Evolutionary conservation across 2,329 filamentous ascomycete genomes (phyloP).

Genomic region (Neofusicoccum parvum): DNA sequence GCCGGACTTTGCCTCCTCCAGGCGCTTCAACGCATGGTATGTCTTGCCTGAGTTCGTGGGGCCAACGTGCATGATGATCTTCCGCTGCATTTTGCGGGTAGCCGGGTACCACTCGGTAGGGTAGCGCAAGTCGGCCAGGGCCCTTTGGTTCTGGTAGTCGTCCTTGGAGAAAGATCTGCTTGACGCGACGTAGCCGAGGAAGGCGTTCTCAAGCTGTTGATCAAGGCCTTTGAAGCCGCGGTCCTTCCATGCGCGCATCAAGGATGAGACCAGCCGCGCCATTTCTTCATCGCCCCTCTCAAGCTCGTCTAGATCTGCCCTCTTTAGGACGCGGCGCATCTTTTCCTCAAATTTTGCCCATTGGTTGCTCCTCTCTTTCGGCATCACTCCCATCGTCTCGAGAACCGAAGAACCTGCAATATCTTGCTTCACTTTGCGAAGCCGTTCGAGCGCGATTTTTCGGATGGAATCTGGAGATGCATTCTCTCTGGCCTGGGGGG

Average conservation of each 20-base stretch:
- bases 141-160: slow-evolving; percentile 40
- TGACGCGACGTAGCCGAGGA: slow-evolving; percentile 53
- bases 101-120: slow-evolving; percentile 91
- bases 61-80: slow-evolving; percentile 88
- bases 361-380: not conserved
- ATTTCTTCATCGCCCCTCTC: not conserved
- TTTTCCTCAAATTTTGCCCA: not conserved
- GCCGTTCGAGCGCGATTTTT: not conserved
- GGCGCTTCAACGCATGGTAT: slow-evolving; percentile 83
- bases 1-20: slow-evolving; percentile 74
- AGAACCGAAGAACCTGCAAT: not conserved
- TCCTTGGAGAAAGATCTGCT: slow-evolving; percentile 37
- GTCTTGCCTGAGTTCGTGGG: slow-evolving; percentile 99
- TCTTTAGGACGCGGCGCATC: not conserved
- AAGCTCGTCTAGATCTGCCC: not conserved
- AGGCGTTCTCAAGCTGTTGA: slow-evolving; percentile 66
- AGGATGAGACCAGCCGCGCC: not conserved
- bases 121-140: slow-evolving; percentile 78
- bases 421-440: not conserved
- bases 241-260: slow-evolving; percentile 23
- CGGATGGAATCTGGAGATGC: not conserved
- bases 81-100: slow-evolving; percentile 77
- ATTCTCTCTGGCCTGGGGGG: not conserved
- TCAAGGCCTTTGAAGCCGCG: slow-evolving; percentile 47
- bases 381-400: not conserved